These are phyloP conservation scores for Colletotrichum sp. DNA, from an alignment of 2,329 filamentous ascomycete species.

Conservation along the genomic window DNA sequence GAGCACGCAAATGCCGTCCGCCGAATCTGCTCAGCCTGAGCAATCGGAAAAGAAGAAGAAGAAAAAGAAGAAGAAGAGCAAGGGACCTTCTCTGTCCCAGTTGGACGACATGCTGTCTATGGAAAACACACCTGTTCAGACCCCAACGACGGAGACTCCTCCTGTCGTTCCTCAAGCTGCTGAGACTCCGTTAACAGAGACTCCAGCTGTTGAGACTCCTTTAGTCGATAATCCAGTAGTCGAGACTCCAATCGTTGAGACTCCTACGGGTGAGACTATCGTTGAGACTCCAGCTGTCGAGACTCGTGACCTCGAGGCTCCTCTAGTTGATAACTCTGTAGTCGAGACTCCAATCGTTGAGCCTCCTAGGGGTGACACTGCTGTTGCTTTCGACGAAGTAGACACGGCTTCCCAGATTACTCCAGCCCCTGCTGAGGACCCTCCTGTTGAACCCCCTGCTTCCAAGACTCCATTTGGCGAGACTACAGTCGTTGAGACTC, in stretches of 20 bases:
- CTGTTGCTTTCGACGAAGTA: not conserved
- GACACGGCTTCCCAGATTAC: not conserved
- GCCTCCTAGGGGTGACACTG: not conserved
- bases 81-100: not conserved
- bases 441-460: not conserved
- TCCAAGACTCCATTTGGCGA: not conserved
- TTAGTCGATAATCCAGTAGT: not conserved
- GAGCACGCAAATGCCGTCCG: not conserved
- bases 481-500: not conserved
- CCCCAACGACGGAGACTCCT: not conserved
- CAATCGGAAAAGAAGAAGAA: conserved; percentile 27
- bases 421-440: not conserved
- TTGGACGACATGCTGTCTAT: not conserved
- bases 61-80: conserved; percentile 27
- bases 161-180: not conserved
- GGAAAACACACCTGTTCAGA: not conserved
- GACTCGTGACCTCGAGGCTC: not conserved
- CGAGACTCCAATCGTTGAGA: not conserved
- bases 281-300: not conserved
- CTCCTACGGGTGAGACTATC: not conserved
- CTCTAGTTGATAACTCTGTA: not conserved
- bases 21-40: conserved; percentile 10
- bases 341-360: not conserved
- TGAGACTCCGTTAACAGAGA: not conserved
- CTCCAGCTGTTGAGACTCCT: not conserved